phyloP scores from a whole-genome alignment of 2,329 filamentous ascomycete species.

The Penicillium occitanis region DNA sequence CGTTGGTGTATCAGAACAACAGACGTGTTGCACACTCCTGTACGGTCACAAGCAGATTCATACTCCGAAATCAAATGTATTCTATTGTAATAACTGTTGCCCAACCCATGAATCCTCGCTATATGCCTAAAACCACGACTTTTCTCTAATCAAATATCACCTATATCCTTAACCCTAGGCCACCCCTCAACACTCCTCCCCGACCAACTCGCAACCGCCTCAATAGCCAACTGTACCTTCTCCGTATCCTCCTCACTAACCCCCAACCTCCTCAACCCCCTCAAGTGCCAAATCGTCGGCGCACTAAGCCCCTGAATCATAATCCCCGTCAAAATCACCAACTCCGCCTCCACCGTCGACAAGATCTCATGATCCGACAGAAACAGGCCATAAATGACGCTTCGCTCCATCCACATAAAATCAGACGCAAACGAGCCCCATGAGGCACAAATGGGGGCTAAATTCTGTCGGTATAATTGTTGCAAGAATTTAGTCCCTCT shows the following conservation, averaged over 20 bases:
- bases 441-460: slow-evolving; percentile 32
- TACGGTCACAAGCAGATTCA: background rate
- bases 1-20: background rate
- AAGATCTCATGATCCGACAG: slow-evolving; percentile 45
- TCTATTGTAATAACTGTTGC: background rate
- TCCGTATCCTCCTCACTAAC: slow-evolving; percentile 43
- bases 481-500: slow-evolving; percentile 33
- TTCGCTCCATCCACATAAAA: slow-evolving; percentile 72
- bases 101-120: background rate
- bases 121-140: background rate
- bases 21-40: background rate
- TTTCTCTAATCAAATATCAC: slow-evolving; percentile 19
- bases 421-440: slow-evolving; percentile 35
- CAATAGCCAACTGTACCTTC: slow-evolving; percentile 29
- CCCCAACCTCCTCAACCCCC: slow-evolving; percentile 44
- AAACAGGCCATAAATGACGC: slow-evolving; percentile 65
- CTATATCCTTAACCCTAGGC: slow-evolving; percentile 27
- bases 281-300: slow-evolving; percentile 49
- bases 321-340: slow-evolving; percentile 46
- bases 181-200: slow-evolving; percentile 26
- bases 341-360: slow-evolving; percentile 45
- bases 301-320: slow-evolving; percentile 46
- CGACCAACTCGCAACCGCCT: slow-evolving; percentile 26
- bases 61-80: background rate
- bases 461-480: slow-evolving; percentile 31